Evolutionary conservation across 257 asterid genomes (phyloP).

Genomic region (Capsicum chinense): DNA sequence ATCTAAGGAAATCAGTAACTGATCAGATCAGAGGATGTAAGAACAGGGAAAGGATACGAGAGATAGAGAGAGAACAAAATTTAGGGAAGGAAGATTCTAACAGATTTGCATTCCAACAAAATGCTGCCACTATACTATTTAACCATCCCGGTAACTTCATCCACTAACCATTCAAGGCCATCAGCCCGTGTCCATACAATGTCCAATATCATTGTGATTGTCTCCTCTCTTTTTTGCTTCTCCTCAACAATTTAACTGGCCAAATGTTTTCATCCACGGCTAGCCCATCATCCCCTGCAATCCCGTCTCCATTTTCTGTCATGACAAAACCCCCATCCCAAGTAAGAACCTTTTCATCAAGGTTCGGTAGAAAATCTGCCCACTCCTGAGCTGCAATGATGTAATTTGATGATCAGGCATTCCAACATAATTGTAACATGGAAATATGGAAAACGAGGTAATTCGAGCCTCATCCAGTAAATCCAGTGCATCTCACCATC

Average conservation of each 20-base stretch:
- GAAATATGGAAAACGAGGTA: neutral
- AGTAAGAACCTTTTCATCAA: slow-evolving; percentile 5
- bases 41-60: neutral
- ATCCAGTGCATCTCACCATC: neutral
- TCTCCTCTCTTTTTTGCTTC: neutral
- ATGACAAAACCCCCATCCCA: neutral
- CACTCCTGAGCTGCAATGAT: neutral
- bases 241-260: neutral
- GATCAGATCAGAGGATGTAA: neutral
- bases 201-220: neutral
- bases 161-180: neutral
- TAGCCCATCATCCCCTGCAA: neutral
- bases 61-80: neutral
- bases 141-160: neutral
- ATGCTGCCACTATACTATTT: neutral
- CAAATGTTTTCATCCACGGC: neutral
- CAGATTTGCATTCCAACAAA: neutral
- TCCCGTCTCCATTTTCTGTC: neutral
- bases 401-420: slow-evolving; percentile 1
- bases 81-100: neutral
- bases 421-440: neutral
- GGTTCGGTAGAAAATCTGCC: neutral
- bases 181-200: neutral
- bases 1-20: neutral
- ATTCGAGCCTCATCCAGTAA: neutral